Conservation (phyloP, 345 rosid genomes). For the Fremontodendron californicum region DNA sequence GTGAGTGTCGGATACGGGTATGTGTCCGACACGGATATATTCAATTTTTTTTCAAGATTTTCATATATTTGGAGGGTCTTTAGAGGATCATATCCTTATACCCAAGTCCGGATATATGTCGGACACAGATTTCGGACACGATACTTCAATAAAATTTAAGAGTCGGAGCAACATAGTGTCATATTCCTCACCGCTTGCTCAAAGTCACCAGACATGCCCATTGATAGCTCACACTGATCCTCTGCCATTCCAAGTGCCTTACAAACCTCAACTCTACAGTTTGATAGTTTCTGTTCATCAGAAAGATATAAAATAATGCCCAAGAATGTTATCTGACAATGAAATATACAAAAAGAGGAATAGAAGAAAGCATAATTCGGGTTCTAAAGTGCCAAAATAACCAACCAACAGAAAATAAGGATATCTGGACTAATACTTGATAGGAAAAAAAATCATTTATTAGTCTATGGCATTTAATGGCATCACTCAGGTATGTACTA, state of each 20-base stretch:
- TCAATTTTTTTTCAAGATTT: too few relatives aligned
- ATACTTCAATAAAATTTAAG: too few relatives aligned
- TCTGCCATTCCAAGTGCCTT: slow-evolving; percentile 68
- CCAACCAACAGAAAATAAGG: background rate
- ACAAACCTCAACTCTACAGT: slow-evolving; percentile 74
- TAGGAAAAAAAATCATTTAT: background rate
- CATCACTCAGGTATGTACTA: background rate
- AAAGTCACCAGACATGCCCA: slow-evolving; percentile 96
- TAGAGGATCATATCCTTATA: too few relatives aligned
- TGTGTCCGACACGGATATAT: too few relatives aligned
- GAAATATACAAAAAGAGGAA: background rate
- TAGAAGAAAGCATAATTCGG: background rate
- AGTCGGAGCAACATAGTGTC: too few relatives aligned
- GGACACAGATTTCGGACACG: too few relatives aligned
- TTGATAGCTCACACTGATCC: slow-evolving; percentile 79
- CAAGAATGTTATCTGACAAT: background rate
- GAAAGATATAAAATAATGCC: slow-evolving; percentile 3
- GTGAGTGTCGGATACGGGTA: too few relatives aligned
- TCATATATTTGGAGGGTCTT: too few relatives aligned
- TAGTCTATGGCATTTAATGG: background rate
- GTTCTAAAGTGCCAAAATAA: background rate
- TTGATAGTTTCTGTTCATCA: slow-evolving; percentile 51
- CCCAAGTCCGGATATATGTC: too few relatives aligned
- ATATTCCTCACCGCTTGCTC: slow-evolving; percentile 72
- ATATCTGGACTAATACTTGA: background rate